Percentiles rank a stretch among this genome's conserved stretches.
These are phyloP conservation scores for Eremothecium sinecaudum DNA, from an alignment of 1,139 yeast genomes.

Conservation along the genomic window DNA sequence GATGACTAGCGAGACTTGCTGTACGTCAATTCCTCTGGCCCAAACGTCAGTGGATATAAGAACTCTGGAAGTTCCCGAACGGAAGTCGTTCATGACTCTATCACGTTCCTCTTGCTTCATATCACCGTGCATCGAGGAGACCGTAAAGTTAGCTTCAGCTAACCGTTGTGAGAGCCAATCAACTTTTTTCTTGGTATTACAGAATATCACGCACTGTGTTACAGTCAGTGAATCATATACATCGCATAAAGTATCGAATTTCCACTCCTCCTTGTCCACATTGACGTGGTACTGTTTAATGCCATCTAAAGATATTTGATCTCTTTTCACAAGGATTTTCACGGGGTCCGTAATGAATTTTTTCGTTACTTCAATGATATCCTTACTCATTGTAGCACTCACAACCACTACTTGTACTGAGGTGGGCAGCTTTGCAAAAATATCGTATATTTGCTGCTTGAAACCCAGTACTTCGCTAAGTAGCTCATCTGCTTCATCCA, in stretches of 20 bases:
- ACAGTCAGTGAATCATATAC: constrained; percentile 88
- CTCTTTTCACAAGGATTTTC: constrained; percentile 81
- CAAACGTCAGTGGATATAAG: constrained; percentile 91
- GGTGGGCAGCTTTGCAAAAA: constrained; percentile 70
- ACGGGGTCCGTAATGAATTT: constrained; percentile 89
- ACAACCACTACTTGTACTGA: constrained; percentile 87
- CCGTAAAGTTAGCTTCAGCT: constrained; percentile 74
- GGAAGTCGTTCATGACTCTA: constrained; percentile 75
- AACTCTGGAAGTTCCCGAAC: constrained; percentile 71
- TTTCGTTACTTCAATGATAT: constrained; percentile 75
- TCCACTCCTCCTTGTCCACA: constrained; percentile 91
- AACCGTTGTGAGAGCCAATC: constrained; percentile 83
- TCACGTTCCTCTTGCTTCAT: constrained; percentile 93
- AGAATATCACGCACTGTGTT: constrained; percentile 92
- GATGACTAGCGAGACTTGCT: constrained; percentile 89
- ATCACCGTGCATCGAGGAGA: constrained; percentile 93
- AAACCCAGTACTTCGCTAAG: constrained; percentile 67
- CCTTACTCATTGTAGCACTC: constrained; percentile 82
- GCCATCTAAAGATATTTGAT: constrained; percentile 81
- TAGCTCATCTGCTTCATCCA: constrained; percentile 94
- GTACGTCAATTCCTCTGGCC: constrained; percentile 98
- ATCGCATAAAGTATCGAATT: constrained; percentile 89
- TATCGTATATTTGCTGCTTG: constrained; percentile 85
- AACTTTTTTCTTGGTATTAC: constrained; percentile 86
- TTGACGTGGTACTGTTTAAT: constrained; percentile 80